A percentile compares a stretch with the other conserved stretches of the same genome.
These are phyloP conservation scores for Populus pruinosa DNA, from an alignment of 345 rosid genomes.

Conservation along the genomic window DNA sequence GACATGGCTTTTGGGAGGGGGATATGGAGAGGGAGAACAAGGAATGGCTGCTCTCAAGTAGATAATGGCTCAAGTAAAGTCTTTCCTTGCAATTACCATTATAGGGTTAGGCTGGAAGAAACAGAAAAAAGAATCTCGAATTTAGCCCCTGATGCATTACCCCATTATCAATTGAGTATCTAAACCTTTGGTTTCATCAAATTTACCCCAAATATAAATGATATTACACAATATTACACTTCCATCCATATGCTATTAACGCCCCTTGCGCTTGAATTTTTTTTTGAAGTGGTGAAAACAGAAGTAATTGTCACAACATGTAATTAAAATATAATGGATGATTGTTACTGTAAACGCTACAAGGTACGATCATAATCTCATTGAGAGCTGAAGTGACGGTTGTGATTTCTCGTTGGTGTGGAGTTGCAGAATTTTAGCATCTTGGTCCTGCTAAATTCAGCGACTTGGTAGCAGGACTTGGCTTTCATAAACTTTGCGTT, in stretches of 20 bases:
- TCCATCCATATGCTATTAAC: no score
- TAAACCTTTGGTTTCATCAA: not conserved
- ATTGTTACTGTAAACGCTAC: not conserved
- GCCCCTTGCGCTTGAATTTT: no score
- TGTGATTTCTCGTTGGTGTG: not conserved
- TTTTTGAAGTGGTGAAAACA: no score
- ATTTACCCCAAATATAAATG: not conserved
- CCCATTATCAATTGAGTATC: not conserved
- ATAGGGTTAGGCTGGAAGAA: not conserved
- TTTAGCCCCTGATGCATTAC: not conserved
- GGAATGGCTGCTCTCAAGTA: not conserved
- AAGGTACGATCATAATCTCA: not conserved
- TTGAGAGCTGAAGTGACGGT: not conserved
- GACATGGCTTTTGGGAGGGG: constrained; percentile 11
- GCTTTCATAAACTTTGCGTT: not conserved
- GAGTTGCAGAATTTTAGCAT: not conserved
- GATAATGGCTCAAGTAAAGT: not conserved
- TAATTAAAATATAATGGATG: not conserved
- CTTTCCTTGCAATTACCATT: not conserved
- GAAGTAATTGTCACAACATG: no score
- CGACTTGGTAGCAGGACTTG: not conserved
- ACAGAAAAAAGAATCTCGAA: not conserved
- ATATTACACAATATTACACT: no score
- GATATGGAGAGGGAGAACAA: not conserved
- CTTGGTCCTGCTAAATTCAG: not conserved